These are phyloP conservation scores for Aphanomyces stellatus DNA, from an alignment of 352 stramenopile species.

Conservation along the genomic window DNA sequence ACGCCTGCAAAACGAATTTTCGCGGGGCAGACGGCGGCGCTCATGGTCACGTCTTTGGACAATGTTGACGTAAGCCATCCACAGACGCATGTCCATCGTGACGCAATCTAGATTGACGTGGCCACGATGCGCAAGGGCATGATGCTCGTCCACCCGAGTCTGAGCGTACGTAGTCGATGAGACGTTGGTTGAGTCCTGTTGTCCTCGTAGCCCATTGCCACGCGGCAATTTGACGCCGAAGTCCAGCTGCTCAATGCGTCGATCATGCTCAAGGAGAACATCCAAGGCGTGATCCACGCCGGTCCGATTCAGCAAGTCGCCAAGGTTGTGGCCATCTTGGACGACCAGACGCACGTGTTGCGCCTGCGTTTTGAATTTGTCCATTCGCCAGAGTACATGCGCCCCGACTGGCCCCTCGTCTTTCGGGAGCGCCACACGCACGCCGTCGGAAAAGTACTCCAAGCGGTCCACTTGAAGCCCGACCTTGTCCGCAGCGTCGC, in stretches of 20 bases:
- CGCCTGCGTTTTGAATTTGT: constrained; percentile 81
- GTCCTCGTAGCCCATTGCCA: constrained; percentile 33
- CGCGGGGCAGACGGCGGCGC: constrained; percentile 58
- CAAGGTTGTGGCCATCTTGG: constrained; percentile 43
- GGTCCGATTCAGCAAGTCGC: constrained; percentile 74
- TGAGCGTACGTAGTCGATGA: constrained; percentile 26
- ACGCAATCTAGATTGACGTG: constrained; percentile 20
- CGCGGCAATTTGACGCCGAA: constrained; percentile 64
- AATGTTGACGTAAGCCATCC: constrained; percentile 21
- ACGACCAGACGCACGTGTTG: background rate
- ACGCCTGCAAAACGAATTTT: constrained; percentile 46
- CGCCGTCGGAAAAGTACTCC: constrained; percentile 58
- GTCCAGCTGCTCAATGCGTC: constrained; percentile 58
- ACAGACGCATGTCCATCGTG: no score
- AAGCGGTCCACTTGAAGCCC: constrained; percentile 39
- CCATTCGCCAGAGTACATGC: constrained; percentile 81
- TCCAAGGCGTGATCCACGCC: constrained; percentile 73
- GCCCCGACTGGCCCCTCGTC: constrained; percentile 63
- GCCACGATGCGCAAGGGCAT: constrained; percentile 46
- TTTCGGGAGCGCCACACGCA: constrained; percentile 55
- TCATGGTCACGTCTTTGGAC: constrained; percentile 42
- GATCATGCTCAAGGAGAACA: constrained; percentile 53
- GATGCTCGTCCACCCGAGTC: constrained; percentile 63
- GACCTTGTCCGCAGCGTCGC: constrained; percentile 7
- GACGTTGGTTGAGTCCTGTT: background rate